Evolutionary conservation across 176 grass and related monocot genomes (phyloP), one percentile per base, ranked within the genome.

Genomic region (Cenchrus fungigraminus): DNA sequence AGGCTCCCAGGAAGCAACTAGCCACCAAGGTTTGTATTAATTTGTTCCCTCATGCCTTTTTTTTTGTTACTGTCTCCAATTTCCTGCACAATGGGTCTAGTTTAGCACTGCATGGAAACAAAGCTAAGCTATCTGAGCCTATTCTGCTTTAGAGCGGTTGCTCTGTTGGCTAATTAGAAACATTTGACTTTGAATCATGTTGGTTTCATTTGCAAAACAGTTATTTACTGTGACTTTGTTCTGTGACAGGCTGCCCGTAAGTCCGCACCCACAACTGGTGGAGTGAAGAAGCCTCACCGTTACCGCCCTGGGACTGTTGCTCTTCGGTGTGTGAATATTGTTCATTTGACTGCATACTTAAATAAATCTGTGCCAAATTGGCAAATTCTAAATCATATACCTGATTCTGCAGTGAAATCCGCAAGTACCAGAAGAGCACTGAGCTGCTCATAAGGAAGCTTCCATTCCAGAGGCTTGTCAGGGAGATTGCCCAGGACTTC

Each of bases 261-360:
- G 84, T 92, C 87, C 78, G 91, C 91, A 22, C 91, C 91, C 28
- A 92, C 87, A 32, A 92, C 91, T 82, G 91, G 87, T 11, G 91
- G 87, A 90, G 87, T 92, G 66, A 92, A 92, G 91, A 92, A 92
- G 87, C 91, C 91, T 87, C 91, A 92, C 85, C 91, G 91, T 4
- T 92, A 90, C 71, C 87, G 87, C 65, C 90, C 90, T 80, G 90
- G 90, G 1, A 92, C 90, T 83, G 87, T 92, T 86, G 90, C 90
- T 76, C 90, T 92, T 68, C 91, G 91, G 87, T 90, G 9, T 0
- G 91, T 64, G 37, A 55, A 17, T 73, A 46, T 46, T 46, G 15
- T 25, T 12, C 45, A 60, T 28, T 3, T 43, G 31, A 52, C 12
- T 65, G 14, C 12, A 11, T 2, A 0, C 6, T 68, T 1, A 0